Base-by-base conservation (phyloP, 2,329 filamentous ascomycete species). In the Botrytis elliptica region DNA sequence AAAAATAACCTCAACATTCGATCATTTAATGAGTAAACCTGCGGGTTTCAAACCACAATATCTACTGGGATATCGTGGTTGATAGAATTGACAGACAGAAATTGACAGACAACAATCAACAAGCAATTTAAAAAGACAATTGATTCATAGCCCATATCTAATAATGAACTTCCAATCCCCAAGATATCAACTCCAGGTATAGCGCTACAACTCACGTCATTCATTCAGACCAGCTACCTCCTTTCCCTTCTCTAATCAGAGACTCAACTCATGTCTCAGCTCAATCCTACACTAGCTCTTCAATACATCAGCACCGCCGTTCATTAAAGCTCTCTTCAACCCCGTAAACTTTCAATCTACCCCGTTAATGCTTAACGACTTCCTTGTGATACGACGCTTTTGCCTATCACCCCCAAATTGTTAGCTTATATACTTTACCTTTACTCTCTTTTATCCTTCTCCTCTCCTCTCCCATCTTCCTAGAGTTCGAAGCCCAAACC, bases 341-440 rank as follows among this genome's bases (percentile, higher is more conserved):
- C 36, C 25, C n/a, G 29, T 25, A 12, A 42, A 18, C 40, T 6
- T n/a, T 20, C n/a, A 3, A 55, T 22, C 2, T 14, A 20, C 12
- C 3, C 40, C 40, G 9, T 46, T 18, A 65, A 12, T 46, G 40
- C 40, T 65, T 65, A 14, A 65, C n/a, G n/a, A 22, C 40, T 40
- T 65, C 40, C 62, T 65, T 65, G 10, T 65, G 62, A 18, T 65
- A 65, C 5, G 42, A 29, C 20, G 40, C 62, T 40, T 65, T 65
- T 65, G 25, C 62, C 62, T 65, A 5, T 8, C 6, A 14, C 4
- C 10, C 18, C 25, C n/a, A 38, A 20, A 14, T 62, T 38, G 22
- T 46, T 8, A 33, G n/a, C 9, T 33, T 46, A 44, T 65, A 2
- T 6, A 29, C 36, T 25, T 25, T 22, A 60, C 7, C 20, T 2